Evolutionary conservation across 1,284 basidiomycete genomes (phyloP).

Genomic region (Pseudozyma pruni): DNA sequence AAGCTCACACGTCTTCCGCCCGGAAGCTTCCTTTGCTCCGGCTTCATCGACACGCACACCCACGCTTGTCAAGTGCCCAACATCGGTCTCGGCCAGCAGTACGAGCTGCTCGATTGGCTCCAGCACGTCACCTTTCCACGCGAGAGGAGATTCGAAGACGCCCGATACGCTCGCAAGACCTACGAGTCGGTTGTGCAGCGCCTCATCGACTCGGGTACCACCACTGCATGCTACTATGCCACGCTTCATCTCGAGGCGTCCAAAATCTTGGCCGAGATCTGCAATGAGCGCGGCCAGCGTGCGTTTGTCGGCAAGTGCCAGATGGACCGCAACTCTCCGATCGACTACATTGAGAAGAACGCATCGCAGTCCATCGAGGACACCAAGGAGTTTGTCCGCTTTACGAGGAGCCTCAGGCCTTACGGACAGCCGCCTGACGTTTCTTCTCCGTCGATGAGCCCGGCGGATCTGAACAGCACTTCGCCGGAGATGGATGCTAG

Average conservation of each 20-base stretch:
- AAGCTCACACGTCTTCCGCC: conserved; percentile 72
- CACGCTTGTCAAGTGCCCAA: conserved; percentile 73
- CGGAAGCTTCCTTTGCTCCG: conserved; percentile 86
- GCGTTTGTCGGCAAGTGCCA: conserved; percentile 92
- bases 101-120: conserved; percentile 90
- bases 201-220: conserved; percentile 77
- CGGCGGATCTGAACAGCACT: conserved; percentile 28
- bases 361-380: conserved; percentile 57
- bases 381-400: conserved; percentile 60
- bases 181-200: conserved; percentile 82
- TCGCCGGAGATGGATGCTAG: conserved; percentile 60
- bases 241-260: conserved; percentile 84
- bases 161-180: conserved; percentile 76
- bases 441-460: conserved; percentile 45
- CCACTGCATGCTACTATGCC: conserved; percentile 91
- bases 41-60: conserved; percentile 89
- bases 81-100: conserved; percentile 72
- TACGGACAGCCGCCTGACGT: conserved; percentile 48
- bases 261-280: conserved; percentile 81
- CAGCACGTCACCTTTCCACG: conserved; percentile 86
- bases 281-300: conserved; percentile 80
- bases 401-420: conserved; percentile 41
- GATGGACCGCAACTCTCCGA: conserved; percentile 83
- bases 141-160: conserved; percentile 82
- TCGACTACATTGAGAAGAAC: conserved; percentile 77